Evolutionary conservation across 495 filamentous ascomycete genomes (phyloP), one percentile per base, ranked within the genome.

Genomic region (Daldinia grandis): DNA sequence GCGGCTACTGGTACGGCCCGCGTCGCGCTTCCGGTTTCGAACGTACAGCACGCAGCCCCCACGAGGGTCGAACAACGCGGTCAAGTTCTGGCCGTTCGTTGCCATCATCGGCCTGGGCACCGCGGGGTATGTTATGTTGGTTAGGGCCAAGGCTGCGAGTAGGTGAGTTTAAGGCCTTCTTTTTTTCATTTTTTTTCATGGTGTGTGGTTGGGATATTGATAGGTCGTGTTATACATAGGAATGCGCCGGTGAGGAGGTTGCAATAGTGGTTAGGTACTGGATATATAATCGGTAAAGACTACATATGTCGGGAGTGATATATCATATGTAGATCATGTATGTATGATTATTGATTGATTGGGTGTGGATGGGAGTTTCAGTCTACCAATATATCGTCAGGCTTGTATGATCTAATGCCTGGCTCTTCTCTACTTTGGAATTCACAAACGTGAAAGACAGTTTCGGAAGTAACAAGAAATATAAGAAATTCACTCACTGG

Each of bases 81-180:
- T 84, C 72, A 83, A 82, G 70, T 83, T 84, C 73, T 84, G 82
- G 83, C 82, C 82, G 15, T 85, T 87, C 42, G 5, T 84, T 10
- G 74, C 76, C 24, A 76, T 87, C 58, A 81, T 87, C 58, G 80
- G 76, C 0, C 61, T 82, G 0, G 83, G 82, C 9, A 80, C 81
- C 15, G 79, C 78, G 12, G 82, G 78, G 1, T 87, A 86, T 62
- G 78, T 84, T 24, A 66, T 82, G 10, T 66, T 87, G 40, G 77
- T 76, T 21, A 82, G 80, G 63, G 50, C 70, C n/a, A 76, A 62
- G 55, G 68, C 78, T 66, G 28, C 78, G 71, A 60, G 60, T 60
- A 69, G 72, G 76, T 78, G 58, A 69, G 78, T 38, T n/a, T n/a
- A n/a, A n/a, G n/a, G n/a, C n/a, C n/a, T n/a, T n/a, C n/a, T n/a